Conservation (phyloP, 768 basidiomycete species). For the Rhizopogon rudus region DNA sequence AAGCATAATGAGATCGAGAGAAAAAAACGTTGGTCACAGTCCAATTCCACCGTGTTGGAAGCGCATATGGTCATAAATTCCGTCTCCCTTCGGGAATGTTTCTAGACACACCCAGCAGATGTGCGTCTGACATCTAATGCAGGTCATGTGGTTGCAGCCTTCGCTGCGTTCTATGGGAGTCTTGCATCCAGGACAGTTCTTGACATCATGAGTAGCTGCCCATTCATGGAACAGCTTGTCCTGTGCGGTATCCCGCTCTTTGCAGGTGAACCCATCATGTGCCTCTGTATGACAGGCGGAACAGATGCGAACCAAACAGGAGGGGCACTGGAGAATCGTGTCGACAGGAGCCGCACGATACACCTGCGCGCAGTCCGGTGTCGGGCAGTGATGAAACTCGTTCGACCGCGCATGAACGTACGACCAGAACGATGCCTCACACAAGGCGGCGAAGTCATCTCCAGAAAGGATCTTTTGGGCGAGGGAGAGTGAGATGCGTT, state of each 20-base stretch:
- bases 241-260: constrained; percentile 46
- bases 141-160: constrained; percentile 85
- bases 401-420: constrained; percentile 54
- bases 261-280: constrained; percentile 68
- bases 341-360: constrained; percentile 54
- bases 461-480: constrained; percentile 48
- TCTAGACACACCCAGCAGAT: constrained; percentile 77
- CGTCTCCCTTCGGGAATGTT: constrained; percentile 62
- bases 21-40: constrained; percentile 9
- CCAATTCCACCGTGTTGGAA: constrained; percentile 62
- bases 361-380: constrained; percentile 72
- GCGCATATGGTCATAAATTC: constrained; percentile 80
- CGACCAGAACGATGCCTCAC: constrained; percentile 54
- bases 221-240: constrained; percentile 60
- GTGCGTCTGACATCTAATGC: constrained; percentile 67
- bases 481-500: constrained; percentile 47
- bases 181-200: constrained; percentile 70
- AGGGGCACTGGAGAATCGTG: constrained; percentile 60
- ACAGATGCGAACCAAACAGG: constrained; percentile 68
- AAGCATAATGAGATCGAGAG: neutral
- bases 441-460: constrained; percentile 48
- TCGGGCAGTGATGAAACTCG: constrained; percentile 73
- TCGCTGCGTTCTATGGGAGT: constrained; percentile 65
- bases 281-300: constrained; percentile 51
- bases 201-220: constrained; percentile 59